These are phyloP conservation scores for Suillus sp. DNA, from an alignment of 768 basidiomycete genomes.

Conservation along the genomic window DNA sequence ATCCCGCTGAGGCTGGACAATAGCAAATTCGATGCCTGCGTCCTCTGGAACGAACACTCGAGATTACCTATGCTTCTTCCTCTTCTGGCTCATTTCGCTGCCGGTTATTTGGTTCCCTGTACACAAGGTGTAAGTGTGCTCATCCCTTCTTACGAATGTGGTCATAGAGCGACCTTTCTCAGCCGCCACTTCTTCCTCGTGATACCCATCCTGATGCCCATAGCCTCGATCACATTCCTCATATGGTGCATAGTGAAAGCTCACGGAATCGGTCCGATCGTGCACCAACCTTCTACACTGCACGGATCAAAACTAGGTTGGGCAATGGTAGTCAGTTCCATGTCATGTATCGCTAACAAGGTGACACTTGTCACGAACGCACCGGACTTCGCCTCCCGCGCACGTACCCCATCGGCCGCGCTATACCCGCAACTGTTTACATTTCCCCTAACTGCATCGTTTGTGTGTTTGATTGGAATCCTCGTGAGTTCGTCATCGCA, in stretches of 20 bases:
- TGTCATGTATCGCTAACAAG: constrained; percentile 81
- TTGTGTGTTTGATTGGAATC: constrained; percentile 80
- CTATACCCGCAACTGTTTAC: constrained; percentile 71
- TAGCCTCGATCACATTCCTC: constrained; percentile 71
- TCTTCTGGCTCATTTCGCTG: constrained; percentile 82
- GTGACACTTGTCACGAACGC: constrained; percentile 78
- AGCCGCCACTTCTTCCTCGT: constrained; percentile 79
- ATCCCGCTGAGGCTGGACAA: background rate
- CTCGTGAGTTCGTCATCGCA: constrained; percentile 78
- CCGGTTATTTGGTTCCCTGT: constrained; percentile 83
- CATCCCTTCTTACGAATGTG: constrained; percentile 12
- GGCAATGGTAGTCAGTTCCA: constrained; percentile 72
- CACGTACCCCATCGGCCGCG: constrained; percentile 56
- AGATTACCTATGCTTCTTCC: constrained; percentile 80
- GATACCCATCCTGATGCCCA: constrained; percentile 73
- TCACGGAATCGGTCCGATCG: constrained; percentile 74
- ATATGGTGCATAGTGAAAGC: constrained; percentile 80
- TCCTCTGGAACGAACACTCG: constrained; percentile 73
- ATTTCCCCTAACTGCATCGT: constrained; percentile 69
- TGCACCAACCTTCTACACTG: constrained; percentile 61
- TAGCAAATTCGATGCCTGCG: constrained; percentile 69
- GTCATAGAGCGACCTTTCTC: constrained; percentile 19
- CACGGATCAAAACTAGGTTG: constrained; percentile 74
- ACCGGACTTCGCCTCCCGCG: constrained; percentile 74
- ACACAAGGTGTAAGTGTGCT: constrained; percentile 65